Evolutionary conservation across 2,329 filamentous ascomycete species (phyloP), one percentile per base, ranked within the genome.

Genomic region (Aspergillus tanneri): DNA sequence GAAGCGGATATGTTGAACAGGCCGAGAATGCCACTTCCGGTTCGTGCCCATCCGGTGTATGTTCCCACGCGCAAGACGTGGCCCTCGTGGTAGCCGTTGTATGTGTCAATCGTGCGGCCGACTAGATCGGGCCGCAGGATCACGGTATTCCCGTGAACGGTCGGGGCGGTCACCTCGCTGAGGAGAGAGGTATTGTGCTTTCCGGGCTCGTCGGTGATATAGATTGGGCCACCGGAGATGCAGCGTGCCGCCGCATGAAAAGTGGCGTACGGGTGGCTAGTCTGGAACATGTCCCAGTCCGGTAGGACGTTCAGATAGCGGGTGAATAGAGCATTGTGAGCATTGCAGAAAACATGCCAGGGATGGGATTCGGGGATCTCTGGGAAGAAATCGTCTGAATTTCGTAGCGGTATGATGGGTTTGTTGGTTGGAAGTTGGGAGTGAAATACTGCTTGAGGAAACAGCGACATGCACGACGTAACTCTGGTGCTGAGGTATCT

Each of bases 331-430:
- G 83, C 79, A 65, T 95, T 96, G 69, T 96, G 88, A 0, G 92
- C 92, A 64, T 97, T 99, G 54, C 86, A 83, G 77, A 95, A 99
- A 27, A 97, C 80, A 67, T 99, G 93, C 92, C 93, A 99, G 0
- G 91, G 82, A 53, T 99, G 93, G 5, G 87, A 90, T 0, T 83
- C 80, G 0, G 85, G 81, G 3, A 90, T 80, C 36, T 90, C 82
- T 0, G 93, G 93, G 68, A 95, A 96, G 76, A 91, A 99, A 70
- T 97, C 74, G 45, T 85, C 91, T 0, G 88, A 95, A 70, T 95
- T 97, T 38, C 93, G 86, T 14, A 90, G 80, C 0, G 91, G 75
- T 19, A 95, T 77, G 0, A 82, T 76, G 0, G 88, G 88, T 41
- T 84, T 83, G 64, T 86, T 88, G n/a, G 77, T 81, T 1, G 87